A percentile compares a stretch with the other conserved stretches of the same genome.
phyloP scores from a whole-genome alignment of 805 yeast genomes.

The Torulaspora indica region DNA sequence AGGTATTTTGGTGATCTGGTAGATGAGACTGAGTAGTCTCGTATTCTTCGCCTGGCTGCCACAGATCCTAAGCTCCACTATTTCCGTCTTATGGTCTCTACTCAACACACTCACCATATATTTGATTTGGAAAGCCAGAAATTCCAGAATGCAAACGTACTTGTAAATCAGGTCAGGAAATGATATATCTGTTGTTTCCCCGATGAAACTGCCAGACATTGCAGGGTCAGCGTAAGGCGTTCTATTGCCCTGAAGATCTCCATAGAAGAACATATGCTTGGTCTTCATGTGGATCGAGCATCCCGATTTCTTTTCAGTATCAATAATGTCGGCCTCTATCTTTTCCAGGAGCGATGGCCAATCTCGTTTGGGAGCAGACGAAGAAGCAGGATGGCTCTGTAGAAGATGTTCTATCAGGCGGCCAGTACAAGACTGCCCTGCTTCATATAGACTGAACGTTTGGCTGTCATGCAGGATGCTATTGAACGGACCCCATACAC shows the following conservation, averaged over 20 bases:
- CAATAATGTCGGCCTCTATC: conserved; percentile 23
- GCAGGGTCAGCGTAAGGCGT: conserved; percentile 49
- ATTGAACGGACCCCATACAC: conserved; percentile 60
- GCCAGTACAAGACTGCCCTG: conserved; percentile 60
- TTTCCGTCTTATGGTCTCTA: conserved; percentile 8
- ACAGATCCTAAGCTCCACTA: conserved; percentile 40
- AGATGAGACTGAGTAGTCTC: conserved; percentile 38
- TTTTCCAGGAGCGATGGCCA: conserved; percentile 18
- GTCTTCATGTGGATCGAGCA: conserved; percentile 30
- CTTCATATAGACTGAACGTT: conserved; percentile 41
- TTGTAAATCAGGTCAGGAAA: conserved; percentile 37
- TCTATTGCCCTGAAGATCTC: conserved; percentile 56
- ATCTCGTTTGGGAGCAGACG: conserved; percentile 3
- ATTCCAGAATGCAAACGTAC: conserved; percentile 48
- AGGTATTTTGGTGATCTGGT: conserved; percentile 18
- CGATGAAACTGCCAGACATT: conserved; percentile 48
- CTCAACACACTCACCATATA: conserved; percentile 38
- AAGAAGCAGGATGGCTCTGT: conserved; percentile 39
- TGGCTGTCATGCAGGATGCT: conserved; percentile 29
- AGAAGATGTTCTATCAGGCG: conserved; percentile 46
- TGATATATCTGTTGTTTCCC: conserved; percentile 41
- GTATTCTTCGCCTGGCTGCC: conserved; percentile 53
- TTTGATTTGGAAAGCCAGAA: conserved; percentile 47
- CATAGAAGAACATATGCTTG: conserved; percentile 44
- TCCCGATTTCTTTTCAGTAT: conserved; percentile 14